Base-by-base conservation (phyloP, 1,284 basidiomycete species). In the Sporisorium exsertum region DNA sequence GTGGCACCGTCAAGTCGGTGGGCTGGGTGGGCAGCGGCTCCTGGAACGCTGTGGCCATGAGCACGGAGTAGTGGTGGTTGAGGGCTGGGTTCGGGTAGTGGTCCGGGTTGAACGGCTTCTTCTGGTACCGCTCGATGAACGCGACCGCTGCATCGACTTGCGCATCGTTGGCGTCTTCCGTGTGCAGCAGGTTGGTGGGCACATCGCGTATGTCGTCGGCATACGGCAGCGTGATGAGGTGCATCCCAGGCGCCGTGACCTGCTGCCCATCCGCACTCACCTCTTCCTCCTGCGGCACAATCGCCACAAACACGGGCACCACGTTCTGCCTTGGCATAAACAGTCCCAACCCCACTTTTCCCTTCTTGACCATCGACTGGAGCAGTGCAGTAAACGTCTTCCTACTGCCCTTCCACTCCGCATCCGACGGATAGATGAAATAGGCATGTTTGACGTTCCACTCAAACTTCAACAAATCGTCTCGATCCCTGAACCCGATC, bases 381-480 rank as follows among this genome's bases (percentile, higher is more conserved):
- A 98, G 88, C 9, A 99, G 88, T 0, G 96, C 94, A 7, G 90
- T 90, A 86, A 98, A 98, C 0, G 94, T 93, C 49, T 96, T 90
- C 67, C 92, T 96, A 86, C 93, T 95, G 1, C 97, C 97, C 10
- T 92, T 90, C 86, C 92, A 95, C 37, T 90, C 87, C 92, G 94
- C 74, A 84, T 99, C 96, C 78, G 96, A 92, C 0, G 96, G 97
- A 84, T 95, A 94, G 69, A 99, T 90, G 83, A 99, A 99, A 58
- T 91, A 87, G 0, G 94, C 91, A 86, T 97, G 94, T 83, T 94
- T 96, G 80, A 97, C 87, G 77, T 96, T 96, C 83, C 97, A 93
- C 84, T 94, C 91, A 76, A 94, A 92, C 0, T 87, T 86, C 1
- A 98, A 88, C 51, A 70, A 49, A 65, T 92, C 89, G 5, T 87